Percentiles rank a stretch among this genome's conserved stretches.
phyloP scores from a whole-genome alignment of 306 rosid genomes.

The Acacia acuminata region DNA sequence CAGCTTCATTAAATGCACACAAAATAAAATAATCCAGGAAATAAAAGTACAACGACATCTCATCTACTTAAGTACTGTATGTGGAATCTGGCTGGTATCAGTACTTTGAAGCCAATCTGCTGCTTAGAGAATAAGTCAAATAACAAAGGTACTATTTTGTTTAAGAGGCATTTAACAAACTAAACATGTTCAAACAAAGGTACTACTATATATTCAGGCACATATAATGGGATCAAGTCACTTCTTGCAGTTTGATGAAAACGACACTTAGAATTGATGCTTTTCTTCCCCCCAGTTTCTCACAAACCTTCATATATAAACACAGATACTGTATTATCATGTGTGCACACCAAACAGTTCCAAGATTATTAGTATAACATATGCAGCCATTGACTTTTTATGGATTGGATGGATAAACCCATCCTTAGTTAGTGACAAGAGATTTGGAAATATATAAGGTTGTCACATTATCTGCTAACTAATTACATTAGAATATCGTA shows the following conservation, averaged over 20 bases:
- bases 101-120: constrained; percentile 22
- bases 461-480: neutral
- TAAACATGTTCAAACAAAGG: neutral
- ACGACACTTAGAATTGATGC: constrained; percentile 19
- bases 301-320: neutral
- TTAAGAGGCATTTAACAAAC: constrained; percentile 12
- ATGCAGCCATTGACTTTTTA: constrained; percentile 14
- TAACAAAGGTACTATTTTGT: neutral
- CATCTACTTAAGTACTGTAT: constrained; percentile 37
- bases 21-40: neutral
- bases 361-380: neutral
- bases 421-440: neutral
- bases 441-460: neutral
- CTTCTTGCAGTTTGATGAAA: constrained; percentile 41
- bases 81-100: neutral
- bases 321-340: neutral
- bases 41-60: neutral
- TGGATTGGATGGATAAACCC: neutral
- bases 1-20: constrained; percentile 19
- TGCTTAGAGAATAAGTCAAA: neutral
- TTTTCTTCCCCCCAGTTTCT: neutral
- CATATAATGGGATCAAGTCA: constrained; percentile 10
- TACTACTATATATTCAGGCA: no score
- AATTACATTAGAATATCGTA: no score
- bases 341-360: constrained; percentile 13